Evolutionary conservation across 1,139 yeast genomes (phyloP), one percentile per base, ranked within the genome.

Genomic region (Wickerhamomyces sp.): DNA sequence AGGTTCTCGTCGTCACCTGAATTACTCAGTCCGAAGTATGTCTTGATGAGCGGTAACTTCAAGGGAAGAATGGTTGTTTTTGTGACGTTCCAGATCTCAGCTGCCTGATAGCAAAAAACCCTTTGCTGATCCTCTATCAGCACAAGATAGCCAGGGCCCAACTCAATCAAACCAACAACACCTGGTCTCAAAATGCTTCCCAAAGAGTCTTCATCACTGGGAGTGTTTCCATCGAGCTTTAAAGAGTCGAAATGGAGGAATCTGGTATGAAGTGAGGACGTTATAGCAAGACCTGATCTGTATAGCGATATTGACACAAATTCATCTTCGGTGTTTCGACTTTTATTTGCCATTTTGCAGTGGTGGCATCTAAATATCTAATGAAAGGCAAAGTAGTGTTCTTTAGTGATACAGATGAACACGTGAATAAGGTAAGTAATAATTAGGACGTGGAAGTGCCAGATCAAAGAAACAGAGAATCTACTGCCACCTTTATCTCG

Each of bases 111-210:
- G 13, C 32, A 22, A n/a, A 53, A 48, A 2, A 39, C 47, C 1
- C 33, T 30, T 5, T 21, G 33, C 14, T 42, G 41, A 5, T 47
- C 34, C 2, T 51, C 40, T n/a, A 54, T 50, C 24, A 51, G 38
- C 0, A 57, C 32, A 16, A 58, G 42, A 33, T 46, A 54, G 1
- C 59, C 60, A 1, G 51, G 49, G 3, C 56, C 55, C 10, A 57
- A 28, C 13, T 36, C 41, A 16, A 51, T 47, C 24, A 38, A 33
- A 0, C 63, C 62, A 11, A 57, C 31, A 4, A 58, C 31, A 5
- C 50, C 51, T 9, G 33, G 13, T 2, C 34, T 37, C 4, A 30
- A 23, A 4, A 45, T 8, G 8, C 30, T 23, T 10, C 32, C 38
- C 16, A 24, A 26, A 10, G 21, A 14, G 14, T 30, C 31, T 6